These are phyloP conservation scores for Beauveria medogensis DNA, from an alignment of 2,329 filamentous ascomycete genomes.

Conservation along the genomic window DNA sequence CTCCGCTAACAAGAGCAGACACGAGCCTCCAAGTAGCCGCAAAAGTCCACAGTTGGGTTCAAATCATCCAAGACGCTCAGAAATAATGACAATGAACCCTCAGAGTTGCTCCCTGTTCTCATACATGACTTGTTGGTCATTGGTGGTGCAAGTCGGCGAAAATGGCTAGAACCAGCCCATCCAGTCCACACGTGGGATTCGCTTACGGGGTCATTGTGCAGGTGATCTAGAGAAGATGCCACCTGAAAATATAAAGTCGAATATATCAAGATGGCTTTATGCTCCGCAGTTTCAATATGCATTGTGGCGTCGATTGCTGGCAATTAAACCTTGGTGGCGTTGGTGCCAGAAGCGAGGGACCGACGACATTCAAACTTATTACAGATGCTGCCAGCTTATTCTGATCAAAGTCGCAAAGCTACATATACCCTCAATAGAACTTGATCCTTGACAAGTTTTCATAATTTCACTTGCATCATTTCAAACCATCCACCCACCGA, in stretches of 20 bases:
- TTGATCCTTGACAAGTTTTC: too few relatives aligned
- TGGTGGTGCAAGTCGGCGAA: background rate
- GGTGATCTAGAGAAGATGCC: background rate
- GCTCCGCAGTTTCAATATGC: background rate
- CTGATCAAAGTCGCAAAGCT: background rate
- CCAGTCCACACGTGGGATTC: background rate
- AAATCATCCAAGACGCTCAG: slow-evolving; percentile 18
- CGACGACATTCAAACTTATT: background rate
- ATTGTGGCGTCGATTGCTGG: background rate
- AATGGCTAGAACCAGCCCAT: background rate
- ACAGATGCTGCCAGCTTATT: background rate
- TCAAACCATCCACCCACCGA: too few relatives aligned
- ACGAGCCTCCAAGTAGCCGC: slow-evolving; percentile 23
- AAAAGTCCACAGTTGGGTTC: slow-evolving; percentile 22
- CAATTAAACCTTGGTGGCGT: background rate
- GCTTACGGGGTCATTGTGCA: background rate
- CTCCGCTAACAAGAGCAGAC: slow-evolving; percentile 13
- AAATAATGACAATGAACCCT: background rate
- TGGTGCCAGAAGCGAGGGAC: background rate
- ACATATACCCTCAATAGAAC: background rate
- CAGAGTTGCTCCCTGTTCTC: too few relatives aligned
- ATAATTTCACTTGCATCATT: too few relatives aligned
- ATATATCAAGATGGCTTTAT: too few relatives aligned
- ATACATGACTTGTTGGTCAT: too few relatives aligned
- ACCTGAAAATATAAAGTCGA: background rate